Evolutionary conservation across 805 yeast genomes (phyloP), one percentile per base, ranked within the genome.

Genomic region (Wickerhamomyces mucosus): DNA sequence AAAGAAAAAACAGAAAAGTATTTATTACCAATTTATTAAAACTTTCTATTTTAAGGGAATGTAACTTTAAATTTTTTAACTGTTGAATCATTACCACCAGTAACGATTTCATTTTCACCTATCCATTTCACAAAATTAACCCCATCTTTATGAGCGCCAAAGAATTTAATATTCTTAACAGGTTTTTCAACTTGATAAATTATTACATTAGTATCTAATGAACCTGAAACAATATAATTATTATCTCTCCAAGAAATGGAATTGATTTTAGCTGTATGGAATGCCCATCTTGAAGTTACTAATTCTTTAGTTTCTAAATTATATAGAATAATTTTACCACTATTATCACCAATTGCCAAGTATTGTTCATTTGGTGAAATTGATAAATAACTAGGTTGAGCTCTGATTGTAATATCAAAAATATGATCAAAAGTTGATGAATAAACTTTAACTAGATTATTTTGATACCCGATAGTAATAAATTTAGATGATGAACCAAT

Each of bases 221-320:
- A 83, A 1, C 80, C 92, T 36, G 89, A 75, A 15, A 77, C 82
- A 27, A 82, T 67, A 43, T 69, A 75, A 43, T 78, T 74, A 43
- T 80, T 86, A 8, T 61, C 61, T 27, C 77, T 70, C 98, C 97
- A 92, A 16, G 74, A 56, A 29, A 92, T 81, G 19, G 77, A 69
- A 36, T 73, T 75, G 40, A 92, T 79, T 34, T 71, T 75, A 35
- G 95, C 78, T 3, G 88, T 82, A 53, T 92, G 96, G 75, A 84
- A 89, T 0, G 94, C 78, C 99, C 99, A 92, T 51, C 96, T 72
- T 0, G 94, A 74, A 3, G 97, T 85, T 22, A 76, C 67, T 7
- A 83, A 59, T 3, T 67, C 43, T 31, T 62, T 69, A 24, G 74
- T 75, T 3, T 52, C 53, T 6, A 75, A 52, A 40, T 73, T 67